Base-by-base conservation (phyloP, 495 filamentous ascomycete genomes). In the Aspergillus affinis region DNA sequence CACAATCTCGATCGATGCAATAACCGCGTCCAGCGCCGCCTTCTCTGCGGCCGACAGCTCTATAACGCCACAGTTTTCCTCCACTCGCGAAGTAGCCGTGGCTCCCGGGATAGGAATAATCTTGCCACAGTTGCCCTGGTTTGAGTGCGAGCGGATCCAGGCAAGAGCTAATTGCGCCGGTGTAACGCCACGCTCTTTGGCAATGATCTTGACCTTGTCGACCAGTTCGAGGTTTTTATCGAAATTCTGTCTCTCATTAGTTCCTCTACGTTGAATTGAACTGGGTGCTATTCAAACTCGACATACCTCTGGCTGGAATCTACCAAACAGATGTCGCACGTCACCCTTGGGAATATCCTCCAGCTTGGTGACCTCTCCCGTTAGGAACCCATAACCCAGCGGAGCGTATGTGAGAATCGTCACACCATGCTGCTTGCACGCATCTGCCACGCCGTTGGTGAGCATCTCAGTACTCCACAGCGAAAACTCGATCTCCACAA, bases 331-430 rank as follows among this genome's bases (percentile, higher is more conserved):
- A 23, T 48, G 47, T 17, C 47, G 47, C 47, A 48, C 47, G 47
- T 48, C 47, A 10, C 47, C 47, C 21, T 48, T 48, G 47, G 47
- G 47, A 48, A 48, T 48, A 48, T 48, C 47, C 47, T 48, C 47
- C 47, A 48, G 47, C 47, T 48, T 48, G 15, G 18, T 48, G 47
- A 48, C 21, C 12, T 48, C 8, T 48, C 47, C 47, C n/a, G 47
- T 48, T 17, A 48, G 47, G 47, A 48, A 48, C 47, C 47, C 47
- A 48, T 48, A 48, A 10, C 47, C 47, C 47, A 48, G 47, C 13
- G 47, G 47, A 48, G 47, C 47, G 47, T 48, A 48, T 13, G 47
- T 48, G 15, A 48, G 47, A 48, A 48, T 48, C 47, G 47, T 48
- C 47, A 48, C 15, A 17, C 47, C 47, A 48, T 48, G 47, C 47